A percentile compares a stretch with the other conserved stretches of the same genome.
phyloP scores from a whole-genome alignment of 2,329 filamentous ascomycete genomes.

The Nakataea oryzae region DNA sequence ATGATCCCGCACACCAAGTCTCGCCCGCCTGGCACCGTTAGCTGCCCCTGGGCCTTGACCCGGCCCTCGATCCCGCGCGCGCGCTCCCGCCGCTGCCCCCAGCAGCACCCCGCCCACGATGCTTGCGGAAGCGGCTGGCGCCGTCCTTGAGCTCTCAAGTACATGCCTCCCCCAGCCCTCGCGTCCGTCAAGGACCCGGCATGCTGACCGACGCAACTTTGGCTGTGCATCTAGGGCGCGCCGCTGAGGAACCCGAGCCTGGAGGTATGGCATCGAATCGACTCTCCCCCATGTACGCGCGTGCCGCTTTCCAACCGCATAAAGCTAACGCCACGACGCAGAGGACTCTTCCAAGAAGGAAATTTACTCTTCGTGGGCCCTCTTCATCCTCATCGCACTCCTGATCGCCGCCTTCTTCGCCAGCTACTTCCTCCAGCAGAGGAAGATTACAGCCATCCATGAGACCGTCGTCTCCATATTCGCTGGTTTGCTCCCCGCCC shows the following conservation, averaged over 20 bases:
- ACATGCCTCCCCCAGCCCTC: constrained; percentile 5
- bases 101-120: constrained; percentile 3
- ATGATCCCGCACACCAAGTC: background rate
- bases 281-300: background rate
- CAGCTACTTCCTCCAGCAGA: constrained; percentile 92
- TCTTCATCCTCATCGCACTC: constrained; percentile 92
- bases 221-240: constrained; percentile 24
- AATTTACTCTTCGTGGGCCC: constrained; percentile 89
- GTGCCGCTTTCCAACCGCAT: constrained; percentile 1
- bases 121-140: constrained; percentile 18
- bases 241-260: constrained; percentile 33
- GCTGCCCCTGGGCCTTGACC: background rate
- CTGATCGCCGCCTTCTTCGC: constrained; percentile 92
- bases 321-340: constrained; percentile 33
- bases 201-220: background rate
- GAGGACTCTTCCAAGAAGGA: constrained; percentile 88
- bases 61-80: background rate
- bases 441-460: constrained; percentile 93
- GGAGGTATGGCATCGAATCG: constrained; percentile 24
- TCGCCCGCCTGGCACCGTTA: background rate
- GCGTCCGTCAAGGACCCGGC: constrained; percentile 8
- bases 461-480: constrained; percentile 99
- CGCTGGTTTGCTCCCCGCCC: constrained; percentile 48
- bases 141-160: constrained; percentile 27
- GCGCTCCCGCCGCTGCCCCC: background rate